Percentiles rank a stretch among this genome's conserved stretches.
Conservation (phyloP, 148 eudicot species). For the Limonium bicolor region DNA sequence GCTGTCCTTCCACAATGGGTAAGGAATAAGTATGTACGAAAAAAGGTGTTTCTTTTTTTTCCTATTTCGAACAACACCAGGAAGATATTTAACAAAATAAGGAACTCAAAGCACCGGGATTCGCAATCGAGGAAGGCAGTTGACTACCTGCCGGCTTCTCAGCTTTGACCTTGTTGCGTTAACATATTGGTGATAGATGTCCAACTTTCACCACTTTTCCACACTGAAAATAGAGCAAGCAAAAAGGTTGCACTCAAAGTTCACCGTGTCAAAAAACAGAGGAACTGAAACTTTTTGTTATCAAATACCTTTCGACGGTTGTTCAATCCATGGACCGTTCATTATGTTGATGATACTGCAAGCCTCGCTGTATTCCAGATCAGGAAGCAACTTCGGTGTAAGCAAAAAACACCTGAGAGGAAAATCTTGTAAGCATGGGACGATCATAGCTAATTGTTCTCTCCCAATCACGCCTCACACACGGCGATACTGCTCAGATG, state of each 20-base stretch:
- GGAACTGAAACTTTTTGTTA: no score
- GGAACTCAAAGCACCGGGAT: no score
- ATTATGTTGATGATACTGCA: slow-evolving; percentile 71
- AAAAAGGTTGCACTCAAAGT: background rate
- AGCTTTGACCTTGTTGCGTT: slow-evolving; percentile 9
- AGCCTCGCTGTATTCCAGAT: slow-evolving; percentile 74
- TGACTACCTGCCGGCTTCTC: background rate
- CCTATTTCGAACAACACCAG: no score
- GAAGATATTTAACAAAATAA: no score
- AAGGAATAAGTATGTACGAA: no score
- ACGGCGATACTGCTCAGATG: no score
- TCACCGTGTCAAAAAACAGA: background rate
- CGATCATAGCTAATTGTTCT: no score
- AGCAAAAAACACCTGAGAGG: slow-evolving; percentile 95
- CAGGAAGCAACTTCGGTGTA: slow-evolving; percentile 86
- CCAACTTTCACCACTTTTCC: slow-evolving; percentile 80
- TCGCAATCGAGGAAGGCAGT: background rate
- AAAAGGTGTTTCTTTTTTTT: no score
- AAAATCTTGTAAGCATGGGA: no score
- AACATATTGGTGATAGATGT: slow-evolving; percentile 27
- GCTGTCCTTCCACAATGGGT: no score
- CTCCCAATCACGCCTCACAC: no score
- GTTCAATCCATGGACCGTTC: slow-evolving; percentile 93
- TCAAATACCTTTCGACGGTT: slow-evolving; percentile 61
- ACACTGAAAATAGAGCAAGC: slow-evolving; percentile 33